Conservation (phyloP, 441 rosid genomes). For the Arabidopsis hybrid region DNA sequence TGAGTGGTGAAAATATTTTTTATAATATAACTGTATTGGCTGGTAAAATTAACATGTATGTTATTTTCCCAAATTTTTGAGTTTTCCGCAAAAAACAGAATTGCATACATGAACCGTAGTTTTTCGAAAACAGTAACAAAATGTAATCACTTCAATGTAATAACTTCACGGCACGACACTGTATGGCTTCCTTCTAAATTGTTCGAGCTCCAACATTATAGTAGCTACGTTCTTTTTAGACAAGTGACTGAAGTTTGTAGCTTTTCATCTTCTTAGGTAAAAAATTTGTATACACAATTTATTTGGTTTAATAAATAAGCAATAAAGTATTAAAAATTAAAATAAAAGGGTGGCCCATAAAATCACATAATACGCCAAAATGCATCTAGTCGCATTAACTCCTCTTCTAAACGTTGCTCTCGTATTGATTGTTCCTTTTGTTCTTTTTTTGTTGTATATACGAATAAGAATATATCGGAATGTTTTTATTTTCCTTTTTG, state of each 20-base stretch:
- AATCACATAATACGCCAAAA: constrained; percentile 34
- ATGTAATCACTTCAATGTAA: too few relatives aligned
- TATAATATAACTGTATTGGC: too few relatives aligned
- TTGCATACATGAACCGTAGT: background rate
- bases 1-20: too few relatives aligned
- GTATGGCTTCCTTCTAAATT: too few relatives aligned
- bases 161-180: too few relatives aligned
- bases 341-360: constrained; percentile 36
- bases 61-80: too few relatives aligned
- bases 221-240: too few relatives aligned
- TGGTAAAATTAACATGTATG: too few relatives aligned
- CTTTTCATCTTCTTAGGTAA: background rate
- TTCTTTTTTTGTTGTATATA: constrained; percentile 19
- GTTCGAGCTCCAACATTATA: too few relatives aligned
- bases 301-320: background rate
- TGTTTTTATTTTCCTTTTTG: constrained; percentile 20
- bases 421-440: constrained; percentile 26
- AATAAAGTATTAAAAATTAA: background rate
- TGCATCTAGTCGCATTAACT: constrained; percentile 21
- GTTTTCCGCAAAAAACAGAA: too few relatives aligned
- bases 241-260: background rate
- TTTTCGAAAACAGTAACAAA: background rate
- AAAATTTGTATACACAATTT: background rate
- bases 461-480: constrained; percentile 11
- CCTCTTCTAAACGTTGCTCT: constrained; percentile 24